phyloP scores from a whole-genome alignment of 2,329 filamentous ascomycete genomes.

The Penicillium rolfsii region DNA sequence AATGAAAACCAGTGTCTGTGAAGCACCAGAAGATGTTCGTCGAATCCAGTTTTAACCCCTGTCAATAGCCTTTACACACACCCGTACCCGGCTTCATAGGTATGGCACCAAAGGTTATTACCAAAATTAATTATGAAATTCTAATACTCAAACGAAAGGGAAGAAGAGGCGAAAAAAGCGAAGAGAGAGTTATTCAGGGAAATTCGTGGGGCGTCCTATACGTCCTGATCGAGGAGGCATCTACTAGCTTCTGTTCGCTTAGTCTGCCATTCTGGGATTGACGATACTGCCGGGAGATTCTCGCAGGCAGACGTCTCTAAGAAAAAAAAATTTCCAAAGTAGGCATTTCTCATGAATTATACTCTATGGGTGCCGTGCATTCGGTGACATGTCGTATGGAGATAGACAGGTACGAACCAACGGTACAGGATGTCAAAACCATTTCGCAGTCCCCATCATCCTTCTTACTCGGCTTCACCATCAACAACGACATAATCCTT shows the following conservation, averaged over 20 bases:
- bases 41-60: not conserved
- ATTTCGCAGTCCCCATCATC: not conserved
- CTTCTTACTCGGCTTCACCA: not conserved
- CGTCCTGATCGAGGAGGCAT: not conserved
- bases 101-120: not conserved
- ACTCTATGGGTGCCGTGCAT: not conserved
- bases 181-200: not conserved
- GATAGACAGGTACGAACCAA: not conserved
- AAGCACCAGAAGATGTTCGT: not conserved
- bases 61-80: not conserved
- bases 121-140: too few relatives aligned
- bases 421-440: not conserved
- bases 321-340: not conserved
- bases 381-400: not conserved
- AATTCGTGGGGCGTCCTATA: not conserved
- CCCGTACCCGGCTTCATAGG: not conserved
- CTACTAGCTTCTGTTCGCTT: not conserved
- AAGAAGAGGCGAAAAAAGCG: not conserved
- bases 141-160: not conserved
- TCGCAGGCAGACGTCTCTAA: not conserved
- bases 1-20: not conserved
- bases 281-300: not conserved
- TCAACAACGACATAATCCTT: constrained; percentile 52
- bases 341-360: not conserved
- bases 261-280: not conserved